phyloP scores from a whole-genome alignment of 345 rosid species.

The Rhodamnia rubescens region DNA sequence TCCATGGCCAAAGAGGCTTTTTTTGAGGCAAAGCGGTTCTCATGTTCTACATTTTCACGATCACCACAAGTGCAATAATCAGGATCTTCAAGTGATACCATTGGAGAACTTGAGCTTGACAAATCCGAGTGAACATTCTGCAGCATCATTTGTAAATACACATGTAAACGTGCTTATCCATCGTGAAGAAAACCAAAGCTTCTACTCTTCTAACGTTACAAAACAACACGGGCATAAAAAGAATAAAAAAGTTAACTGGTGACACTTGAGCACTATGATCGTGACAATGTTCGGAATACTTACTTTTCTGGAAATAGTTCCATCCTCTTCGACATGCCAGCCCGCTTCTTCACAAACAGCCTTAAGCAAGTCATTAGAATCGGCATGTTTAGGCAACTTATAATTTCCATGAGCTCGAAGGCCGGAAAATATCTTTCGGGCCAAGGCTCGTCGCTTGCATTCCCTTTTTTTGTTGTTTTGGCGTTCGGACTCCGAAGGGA shows the following conservation, averaged over 20 bases:
- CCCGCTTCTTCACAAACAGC: conserved; percentile 42
- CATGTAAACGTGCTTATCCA: not conserved
- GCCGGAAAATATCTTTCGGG: conserved; percentile 32
- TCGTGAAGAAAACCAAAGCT: not conserved
- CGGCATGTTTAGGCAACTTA: conserved; percentile 24
- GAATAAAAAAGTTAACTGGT: not conserved
- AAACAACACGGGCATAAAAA: not conserved
- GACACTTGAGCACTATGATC: not conserved
- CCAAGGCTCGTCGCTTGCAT: conserved; percentile 17
- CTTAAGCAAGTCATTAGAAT: conserved; percentile 30
- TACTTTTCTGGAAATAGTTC: conserved; percentile 29
- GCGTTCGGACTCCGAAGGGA: conserved; percentile 26
- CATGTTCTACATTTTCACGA: not conserved
- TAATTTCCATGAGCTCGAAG: conserved; percentile 37
- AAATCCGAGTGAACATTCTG: not conserved
- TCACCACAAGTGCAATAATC: not conserved
- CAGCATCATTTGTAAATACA: not conserved
- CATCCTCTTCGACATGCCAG: conserved; percentile 46
- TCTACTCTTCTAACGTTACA: not conserved
- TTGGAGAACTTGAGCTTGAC: not conserved
- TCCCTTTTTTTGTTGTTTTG: conserved; percentile 27
- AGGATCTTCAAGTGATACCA: not conserved
- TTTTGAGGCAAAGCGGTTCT: not conserved
- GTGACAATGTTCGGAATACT: not conserved
- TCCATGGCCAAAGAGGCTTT: not conserved